These are phyloP conservation scores for Paraconiothyrium sp. DNA, from an alignment of 2,329 filamentous ascomycete genomes.

Conservation along the genomic window DNA sequence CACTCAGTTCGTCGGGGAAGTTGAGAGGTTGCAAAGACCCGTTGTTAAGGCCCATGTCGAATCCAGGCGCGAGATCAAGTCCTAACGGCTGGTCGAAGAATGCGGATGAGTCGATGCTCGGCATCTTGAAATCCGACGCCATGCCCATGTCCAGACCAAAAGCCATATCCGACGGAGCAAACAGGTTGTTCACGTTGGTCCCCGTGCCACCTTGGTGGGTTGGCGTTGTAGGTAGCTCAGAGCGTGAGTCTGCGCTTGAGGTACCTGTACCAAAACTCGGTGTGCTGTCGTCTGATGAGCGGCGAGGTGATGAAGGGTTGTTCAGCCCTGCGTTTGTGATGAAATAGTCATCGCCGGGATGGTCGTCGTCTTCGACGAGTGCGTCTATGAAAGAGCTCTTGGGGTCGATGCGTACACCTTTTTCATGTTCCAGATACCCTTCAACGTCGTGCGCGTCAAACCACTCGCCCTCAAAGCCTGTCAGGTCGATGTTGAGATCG, in stretches of 20 bases:
- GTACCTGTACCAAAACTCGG: constrained; percentile 8
- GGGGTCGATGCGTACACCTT: constrained; percentile 70
- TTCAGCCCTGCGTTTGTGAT: neutral
- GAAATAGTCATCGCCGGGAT: neutral
- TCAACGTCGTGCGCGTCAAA: constrained; percentile 82
- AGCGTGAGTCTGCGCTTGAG: constrained; percentile 1
- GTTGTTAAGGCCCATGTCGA: constrained; percentile 29
- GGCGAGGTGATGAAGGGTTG: constrained; percentile 8
- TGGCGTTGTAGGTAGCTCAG: constrained; percentile 12
- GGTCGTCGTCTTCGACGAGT: constrained; percentile 44
- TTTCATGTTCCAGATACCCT: constrained; percentile 69
- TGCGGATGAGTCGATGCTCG: constrained; percentile 27
- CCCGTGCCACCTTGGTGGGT: neutral
- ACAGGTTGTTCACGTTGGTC: constrained; percentile 4
- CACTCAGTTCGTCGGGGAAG: constrained; percentile 20
- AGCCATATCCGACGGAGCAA: constrained; percentile 21
- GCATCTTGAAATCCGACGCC: constrained; percentile 23
- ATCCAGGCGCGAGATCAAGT: constrained; percentile 44
- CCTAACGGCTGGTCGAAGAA: constrained; percentile 43
- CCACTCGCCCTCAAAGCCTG: constrained; percentile 77
- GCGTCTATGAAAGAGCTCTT: constrained; percentile 68
- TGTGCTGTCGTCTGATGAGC: constrained; percentile 13
- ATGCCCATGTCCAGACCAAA: constrained; percentile 39
- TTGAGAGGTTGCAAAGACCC: constrained; percentile 16
- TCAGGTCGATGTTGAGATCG: constrained; percentile 62